A percentile compares a stretch with the other conserved stretches of the same genome.
Evolutionary conservation across 1,284 basidiomycete genomes (phyloP).

Genomic region (Tranzscheliella williamsii): DNA sequence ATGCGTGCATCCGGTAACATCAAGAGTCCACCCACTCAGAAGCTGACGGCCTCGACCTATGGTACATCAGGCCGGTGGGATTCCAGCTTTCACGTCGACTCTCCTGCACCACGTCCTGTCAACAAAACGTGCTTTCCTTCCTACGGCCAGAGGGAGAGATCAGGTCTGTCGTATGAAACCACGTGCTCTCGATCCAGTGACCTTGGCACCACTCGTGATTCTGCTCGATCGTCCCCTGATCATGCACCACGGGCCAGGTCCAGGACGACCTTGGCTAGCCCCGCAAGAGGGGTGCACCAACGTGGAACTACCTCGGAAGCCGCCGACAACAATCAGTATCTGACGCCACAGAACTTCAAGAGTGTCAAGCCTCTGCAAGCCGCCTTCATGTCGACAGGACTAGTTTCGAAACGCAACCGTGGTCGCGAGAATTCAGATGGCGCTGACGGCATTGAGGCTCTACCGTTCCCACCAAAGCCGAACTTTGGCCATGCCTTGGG

Average conservation of each 20-base stretch:
- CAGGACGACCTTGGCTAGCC: conserved; percentile 19
- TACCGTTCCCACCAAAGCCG: conserved; percentile 35
- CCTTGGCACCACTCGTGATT: too few species aligned
- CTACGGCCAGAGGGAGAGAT: conserved; percentile 44
- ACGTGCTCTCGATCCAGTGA: conserved; percentile 30
- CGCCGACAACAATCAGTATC: conserved; percentile 23
- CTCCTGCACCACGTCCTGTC: conserved; percentile 17
- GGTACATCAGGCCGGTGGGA: too few species aligned
- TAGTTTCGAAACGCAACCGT: conserved; percentile 60
- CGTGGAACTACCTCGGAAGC: conserved; percentile 21
- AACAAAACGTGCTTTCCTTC: conserved; percentile 8
- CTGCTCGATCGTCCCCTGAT: conserved; percentile 28
- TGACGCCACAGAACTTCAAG: conserved; percentile 62
- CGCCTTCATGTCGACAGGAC: conserved; percentile 62
- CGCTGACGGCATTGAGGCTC: conserved; percentile 25
- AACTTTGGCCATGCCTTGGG: conserved; percentile 48
- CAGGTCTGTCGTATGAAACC: conserved; percentile 43
- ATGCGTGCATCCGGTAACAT: too few species aligned
- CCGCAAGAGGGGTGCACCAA: conserved; percentile 22
- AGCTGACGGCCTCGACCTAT: too few species aligned
- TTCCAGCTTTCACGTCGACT: conserved; percentile 29
- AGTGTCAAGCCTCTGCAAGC: conserved; percentile 62
- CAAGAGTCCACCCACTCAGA: too few species aligned
- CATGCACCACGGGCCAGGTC: conserved; percentile 20
- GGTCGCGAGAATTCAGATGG: conserved; percentile 26